These are phyloP conservation scores for Dispira parvispora DNA, from an alignment of 192 early-diverging fungal species.

Conservation along the genomic window DNA sequence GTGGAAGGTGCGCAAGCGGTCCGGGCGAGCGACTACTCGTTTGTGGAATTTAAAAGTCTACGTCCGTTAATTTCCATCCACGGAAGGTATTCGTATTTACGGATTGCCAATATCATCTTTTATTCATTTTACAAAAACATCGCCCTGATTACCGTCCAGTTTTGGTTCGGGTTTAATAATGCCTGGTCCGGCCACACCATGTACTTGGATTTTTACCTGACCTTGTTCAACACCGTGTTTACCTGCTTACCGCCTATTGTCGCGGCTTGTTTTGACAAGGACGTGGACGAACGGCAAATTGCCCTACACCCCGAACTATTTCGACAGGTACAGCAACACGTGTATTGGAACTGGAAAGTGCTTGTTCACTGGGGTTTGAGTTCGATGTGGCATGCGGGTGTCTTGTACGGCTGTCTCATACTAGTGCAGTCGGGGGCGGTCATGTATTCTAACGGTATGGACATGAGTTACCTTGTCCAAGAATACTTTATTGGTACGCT, in stretches of 20 bases:
- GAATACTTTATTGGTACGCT: constrained; percentile 10
- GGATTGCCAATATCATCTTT: constrained; percentile 60
- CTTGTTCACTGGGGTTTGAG: constrained; percentile 35
- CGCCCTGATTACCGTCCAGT: constrained; percentile 58
- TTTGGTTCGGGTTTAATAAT: constrained; percentile 55
- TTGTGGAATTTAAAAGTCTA: constrained; percentile 77
- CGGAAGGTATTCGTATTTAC: constrained; percentile 74
- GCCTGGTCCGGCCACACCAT: constrained; percentile 54
- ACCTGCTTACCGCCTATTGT: constrained; percentile 62
- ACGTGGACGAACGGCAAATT: constrained; percentile 45
- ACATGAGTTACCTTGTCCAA: constrained; percentile 8
- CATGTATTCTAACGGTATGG: constrained; percentile 3
- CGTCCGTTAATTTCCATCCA: constrained; percentile 68
- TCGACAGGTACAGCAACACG: constrained; percentile 33
- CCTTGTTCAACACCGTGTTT: constrained; percentile 72
- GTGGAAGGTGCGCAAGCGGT: constrained; percentile 78
- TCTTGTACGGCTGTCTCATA: constrained; percentile 3
- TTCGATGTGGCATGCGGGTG: constrained; percentile 31
- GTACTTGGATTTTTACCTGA: constrained; percentile 55
- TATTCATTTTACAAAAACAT: constrained; percentile 86
- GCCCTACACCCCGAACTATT: constrained; percentile 57
- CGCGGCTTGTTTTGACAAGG: constrained; percentile 70
- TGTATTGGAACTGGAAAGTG: constrained; percentile 34
- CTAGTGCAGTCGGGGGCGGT: constrained; percentile 1
- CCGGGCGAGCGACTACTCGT: constrained; percentile 73